These are phyloP conservation scores for Ailanthus altissimus DNA, from an alignment of 345 rosid species.

Conservation along the genomic window DNA sequence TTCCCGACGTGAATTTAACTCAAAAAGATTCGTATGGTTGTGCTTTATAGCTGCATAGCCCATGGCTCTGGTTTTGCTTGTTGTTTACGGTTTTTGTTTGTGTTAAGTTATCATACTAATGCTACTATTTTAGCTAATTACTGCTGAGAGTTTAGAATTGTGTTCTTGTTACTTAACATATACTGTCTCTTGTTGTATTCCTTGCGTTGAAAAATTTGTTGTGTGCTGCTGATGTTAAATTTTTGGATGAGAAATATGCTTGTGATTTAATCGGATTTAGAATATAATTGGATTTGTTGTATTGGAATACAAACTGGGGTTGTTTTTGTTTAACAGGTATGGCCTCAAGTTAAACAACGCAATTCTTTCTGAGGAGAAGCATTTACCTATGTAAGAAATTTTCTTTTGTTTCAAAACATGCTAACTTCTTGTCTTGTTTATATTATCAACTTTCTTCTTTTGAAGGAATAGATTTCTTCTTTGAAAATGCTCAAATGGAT, in stretches of 20 bases:
- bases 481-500: background rate
- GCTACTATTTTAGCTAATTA: background rate
- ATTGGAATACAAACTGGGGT: background rate
- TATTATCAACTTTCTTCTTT: background rate
- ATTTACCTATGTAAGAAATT: slow-evolving; percentile 70
- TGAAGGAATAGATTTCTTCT: background rate
- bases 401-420: background rate
- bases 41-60: background rate
- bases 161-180: background rate
- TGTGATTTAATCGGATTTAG: background rate
- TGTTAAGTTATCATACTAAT: background rate
- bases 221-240: background rate
- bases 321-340: slow-evolving; percentile 49
- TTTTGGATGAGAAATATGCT: background rate
- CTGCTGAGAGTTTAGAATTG: background rate
- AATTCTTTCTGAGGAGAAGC: slow-evolving; percentile 95
- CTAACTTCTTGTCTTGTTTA: background rate
- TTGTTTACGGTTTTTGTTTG: background rate
- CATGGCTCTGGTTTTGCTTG: background rate
- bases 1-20: background rate
- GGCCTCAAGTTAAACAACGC: slow-evolving; percentile 87
- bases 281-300: background rate
- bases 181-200: background rate
- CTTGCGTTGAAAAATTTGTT: background rate
- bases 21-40: background rate